phyloP scores from a whole-genome alignment of 352 stramenopile species.

The Heterotrichella gracilis region DNA sequence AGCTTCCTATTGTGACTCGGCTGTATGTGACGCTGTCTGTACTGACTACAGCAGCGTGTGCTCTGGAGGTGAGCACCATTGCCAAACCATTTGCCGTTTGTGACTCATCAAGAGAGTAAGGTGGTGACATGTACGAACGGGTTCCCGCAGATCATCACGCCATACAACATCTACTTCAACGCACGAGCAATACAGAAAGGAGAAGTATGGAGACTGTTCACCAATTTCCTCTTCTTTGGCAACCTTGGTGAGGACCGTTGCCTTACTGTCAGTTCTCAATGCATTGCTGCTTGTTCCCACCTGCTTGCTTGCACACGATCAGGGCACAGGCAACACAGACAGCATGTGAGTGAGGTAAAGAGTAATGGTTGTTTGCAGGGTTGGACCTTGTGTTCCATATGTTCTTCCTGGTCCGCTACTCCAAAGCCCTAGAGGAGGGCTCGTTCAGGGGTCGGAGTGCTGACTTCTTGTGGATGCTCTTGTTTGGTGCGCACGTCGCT shows the following conservation, averaged over 20 bases:
- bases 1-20: slow-evolving; percentile 77
- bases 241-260: too few species aligned
- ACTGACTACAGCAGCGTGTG: slow-evolving; percentile 59
- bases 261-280: too few species aligned
- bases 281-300: too few species aligned
- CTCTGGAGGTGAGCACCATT: slow-evolving; percentile 76
- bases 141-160: too few species aligned
- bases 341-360: too few species aligned
- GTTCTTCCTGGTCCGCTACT: slow-evolving; percentile 64
- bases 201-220: slow-evolving; percentile 78
- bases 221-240: slow-evolving; percentile 94
- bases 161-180: slow-evolving; percentile 68
- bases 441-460: slow-evolving; percentile 77
- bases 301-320: too few species aligned
- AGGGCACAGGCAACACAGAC: too few species aligned
- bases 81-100: too few species aligned
- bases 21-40: slow-evolving; percentile 89
- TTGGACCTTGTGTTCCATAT: slow-evolving; percentile 98
- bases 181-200: slow-evolving; percentile 81
- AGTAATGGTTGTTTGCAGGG: too few species aligned
- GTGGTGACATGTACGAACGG: too few species aligned
- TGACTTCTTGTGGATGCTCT: slow-evolving; percentile 86
- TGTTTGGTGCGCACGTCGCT: slow-evolving; percentile 81
- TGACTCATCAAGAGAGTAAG: too few species aligned
- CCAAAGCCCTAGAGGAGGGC: slow-evolving; percentile 52